These are phyloP conservation scores for Fusarium brachygibbosum DNA, from an alignment of 2,329 filamentous ascomycete genomes.

Conservation along the genomic window DNA sequence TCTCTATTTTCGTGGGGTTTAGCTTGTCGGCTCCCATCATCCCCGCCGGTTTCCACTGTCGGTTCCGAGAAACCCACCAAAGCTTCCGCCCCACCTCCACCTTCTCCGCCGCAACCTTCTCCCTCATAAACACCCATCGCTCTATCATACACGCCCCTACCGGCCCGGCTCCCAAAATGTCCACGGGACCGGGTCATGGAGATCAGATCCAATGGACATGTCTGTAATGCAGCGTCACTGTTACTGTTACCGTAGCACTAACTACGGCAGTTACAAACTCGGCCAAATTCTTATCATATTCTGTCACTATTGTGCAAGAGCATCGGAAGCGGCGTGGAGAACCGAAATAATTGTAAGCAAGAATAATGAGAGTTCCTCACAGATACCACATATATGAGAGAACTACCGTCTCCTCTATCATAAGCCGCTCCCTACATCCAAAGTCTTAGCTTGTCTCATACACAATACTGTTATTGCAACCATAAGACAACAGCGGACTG, in stretches of 20 bases:
- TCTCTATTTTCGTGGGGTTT: slow-evolving; percentile 16
- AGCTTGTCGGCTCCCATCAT: slow-evolving; percentile 24
- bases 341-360: slow-evolving; percentile 27
- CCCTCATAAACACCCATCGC: slow-evolving; percentile 29
- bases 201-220: slow-evolving; percentile 13
- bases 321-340: slow-evolving; percentile 27
- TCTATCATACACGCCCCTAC: slow-evolving; percentile 33
- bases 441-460: slow-evolving; percentile 19
- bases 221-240: slow-evolving; percentile 18
- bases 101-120: not conserved
- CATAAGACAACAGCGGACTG: slow-evolving; percentile 8
- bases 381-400: slow-evolving; percentile 10
- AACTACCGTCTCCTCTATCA: slow-evolving; percentile 9
- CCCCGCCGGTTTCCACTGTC: slow-evolving; percentile 29
- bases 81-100: not conserved
- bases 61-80: slow-evolving; percentile 24
- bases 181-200: slow-evolving; percentile 28
- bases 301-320: slow-evolving; percentile 30
- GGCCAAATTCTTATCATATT: slow-evolving; percentile 32
- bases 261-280: slow-evolving; percentile 15
- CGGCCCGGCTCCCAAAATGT: slow-evolving; percentile 40
- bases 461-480: not conserved
- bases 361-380: slow-evolving; percentile 9
- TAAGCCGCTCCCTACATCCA: slow-evolving; percentile 18
- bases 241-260: not conserved